These are phyloP conservation scores for Hansfordia pulvinata DNA, from an alignment of 2,329 filamentous ascomycete species.

Conservation along the genomic window DNA sequence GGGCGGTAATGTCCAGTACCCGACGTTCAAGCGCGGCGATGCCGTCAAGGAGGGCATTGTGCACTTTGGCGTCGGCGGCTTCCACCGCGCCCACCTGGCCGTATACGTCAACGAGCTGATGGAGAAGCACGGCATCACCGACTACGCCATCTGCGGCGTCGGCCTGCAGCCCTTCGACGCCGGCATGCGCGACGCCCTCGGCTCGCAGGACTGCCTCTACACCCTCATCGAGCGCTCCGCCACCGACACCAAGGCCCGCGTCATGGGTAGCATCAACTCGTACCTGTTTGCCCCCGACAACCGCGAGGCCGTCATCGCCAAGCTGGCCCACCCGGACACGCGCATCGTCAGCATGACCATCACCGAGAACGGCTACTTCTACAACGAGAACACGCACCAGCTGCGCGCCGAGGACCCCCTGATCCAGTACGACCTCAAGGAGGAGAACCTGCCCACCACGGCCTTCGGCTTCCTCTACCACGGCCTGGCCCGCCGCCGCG, in stretches of 20 bases:
- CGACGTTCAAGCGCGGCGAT: too few species aligned
- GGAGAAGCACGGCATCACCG: slow-evolving; percentile 25
- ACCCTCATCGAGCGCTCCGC: slow-evolving; percentile 40
- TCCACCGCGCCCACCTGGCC: slow-evolving; percentile 38
- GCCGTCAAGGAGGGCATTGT: slow-evolving; percentile 38
- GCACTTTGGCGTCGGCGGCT: slow-evolving; percentile 38
- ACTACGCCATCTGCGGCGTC: slow-evolving; percentile 38
- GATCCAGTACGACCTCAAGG: slow-evolving; percentile 32
- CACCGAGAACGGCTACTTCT: slow-evolving; percentile 42
- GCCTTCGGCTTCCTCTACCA: slow-evolving; percentile 39
- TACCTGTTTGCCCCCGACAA: slow-evolving; percentile 37
- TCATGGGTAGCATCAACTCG: slow-evolving; percentile 37
- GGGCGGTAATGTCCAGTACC: too few species aligned
- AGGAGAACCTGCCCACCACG: slow-evolving; percentile 27
- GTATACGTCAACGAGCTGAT: slow-evolving; percentile 36
- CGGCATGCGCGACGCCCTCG: slow-evolving; percentile 34
- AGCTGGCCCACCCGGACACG: slow-evolving; percentile 40
- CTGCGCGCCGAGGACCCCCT: slow-evolving; percentile 31
- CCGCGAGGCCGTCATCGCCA: slow-evolving; percentile 35
- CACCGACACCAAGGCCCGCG: slow-evolving; percentile 29
- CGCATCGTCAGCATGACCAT: slow-evolving; percentile 41
- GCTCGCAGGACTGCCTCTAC: slow-evolving; percentile 35
- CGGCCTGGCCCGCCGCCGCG: slow-evolving; percentile 29
- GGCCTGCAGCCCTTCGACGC: slow-evolving; percentile 35
- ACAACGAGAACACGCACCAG: slow-evolving; percentile 43